A percentile compares a stretch with the other conserved stretches of the same genome.
These are phyloP conservation scores for Vigna hirtella DNA, from an alignment of 306 rosid species.

Conservation along the genomic window DNA sequence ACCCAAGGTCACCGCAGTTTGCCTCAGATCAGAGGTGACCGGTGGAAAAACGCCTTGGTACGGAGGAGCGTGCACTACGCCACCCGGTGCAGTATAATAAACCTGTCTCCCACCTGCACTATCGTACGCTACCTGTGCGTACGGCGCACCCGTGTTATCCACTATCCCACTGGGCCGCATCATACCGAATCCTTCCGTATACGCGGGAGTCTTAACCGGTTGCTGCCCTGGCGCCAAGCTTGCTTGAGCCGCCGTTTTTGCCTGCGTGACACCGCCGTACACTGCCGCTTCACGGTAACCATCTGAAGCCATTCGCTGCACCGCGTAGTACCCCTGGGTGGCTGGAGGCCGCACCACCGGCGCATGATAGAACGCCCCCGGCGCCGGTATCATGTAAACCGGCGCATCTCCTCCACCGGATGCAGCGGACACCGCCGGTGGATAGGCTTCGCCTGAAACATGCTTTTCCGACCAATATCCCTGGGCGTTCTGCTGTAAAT, in stretches of 20 bases:
- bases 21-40: conserved; percentile 49
- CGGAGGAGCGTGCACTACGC: conserved; percentile 54
- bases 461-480: conserved; percentile 78
- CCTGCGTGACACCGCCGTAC: conserved; percentile 53
- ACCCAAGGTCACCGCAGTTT: conserved; percentile 53
- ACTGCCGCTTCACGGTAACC: conserved; percentile 77
- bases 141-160: conserved; percentile 47
- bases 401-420: conserved; percentile 59
- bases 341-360: conserved; percentile 60
- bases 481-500: conserved; percentile 37
- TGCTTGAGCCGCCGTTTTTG: conserved; percentile 42
- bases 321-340: conserved; percentile 70
- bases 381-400: conserved; percentile 68
- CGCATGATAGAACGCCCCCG: conserved; percentile 62
- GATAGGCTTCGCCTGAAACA: conserved; percentile 55
- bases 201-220: conserved; percentile 52
- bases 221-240: conserved; percentile 61
- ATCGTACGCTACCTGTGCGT: conserved; percentile 65
- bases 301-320: conserved; percentile 70
- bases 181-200: conserved; percentile 63
- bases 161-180: conserved; percentile 47
- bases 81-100: conserved; percentile 69
- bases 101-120: conserved; percentile 76
- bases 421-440: conserved; percentile 46
- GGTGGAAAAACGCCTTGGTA: conserved; percentile 57